These are phyloP conservation scores for Phytophthora cactorum DNA, from an alignment of 352 stramenopile genomes.

Conservation along the genomic window DNA sequence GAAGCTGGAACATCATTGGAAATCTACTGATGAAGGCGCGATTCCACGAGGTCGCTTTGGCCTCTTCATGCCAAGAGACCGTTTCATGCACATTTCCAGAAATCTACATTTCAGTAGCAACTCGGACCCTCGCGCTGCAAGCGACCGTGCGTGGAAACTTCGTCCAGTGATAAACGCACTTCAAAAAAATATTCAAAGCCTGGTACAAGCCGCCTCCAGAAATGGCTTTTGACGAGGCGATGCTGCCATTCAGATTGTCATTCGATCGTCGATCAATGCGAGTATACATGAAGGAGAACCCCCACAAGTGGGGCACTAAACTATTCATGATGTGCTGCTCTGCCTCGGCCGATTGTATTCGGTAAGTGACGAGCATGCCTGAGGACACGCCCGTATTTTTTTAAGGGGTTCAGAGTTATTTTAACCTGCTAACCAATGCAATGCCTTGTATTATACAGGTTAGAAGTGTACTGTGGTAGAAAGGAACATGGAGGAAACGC, in stretches of 20 bases:
- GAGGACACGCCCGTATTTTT: no score
- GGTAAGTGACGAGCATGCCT: not conserved
- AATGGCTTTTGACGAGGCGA: no score
- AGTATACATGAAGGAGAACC: not conserved
- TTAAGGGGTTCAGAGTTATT: not conserved
- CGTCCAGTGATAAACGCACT: no score
- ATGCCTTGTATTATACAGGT: not conserved
- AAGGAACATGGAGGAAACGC: not conserved
- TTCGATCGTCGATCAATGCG: slow-evolving; percentile 1
- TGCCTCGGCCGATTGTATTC: not conserved
- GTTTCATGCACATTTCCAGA: not conserved
- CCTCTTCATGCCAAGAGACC: not conserved
- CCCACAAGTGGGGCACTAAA: not conserved
- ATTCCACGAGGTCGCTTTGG: not conserved
- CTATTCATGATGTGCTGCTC: not conserved
- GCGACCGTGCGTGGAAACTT: not conserved
- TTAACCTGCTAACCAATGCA: not conserved
- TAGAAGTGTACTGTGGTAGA: not conserved
- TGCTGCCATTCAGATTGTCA: not conserved
- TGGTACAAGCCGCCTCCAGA: no score
- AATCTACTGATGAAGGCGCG: not conserved
- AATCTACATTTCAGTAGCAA: slow-evolving; percentile 3
- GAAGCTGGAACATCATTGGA: not conserved
- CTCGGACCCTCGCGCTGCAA: not conserved
- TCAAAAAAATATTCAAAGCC: no score